phyloP scores from a whole-genome alignment of 768 basidiomycete species.

The Psilocybe azurescens region DNA sequence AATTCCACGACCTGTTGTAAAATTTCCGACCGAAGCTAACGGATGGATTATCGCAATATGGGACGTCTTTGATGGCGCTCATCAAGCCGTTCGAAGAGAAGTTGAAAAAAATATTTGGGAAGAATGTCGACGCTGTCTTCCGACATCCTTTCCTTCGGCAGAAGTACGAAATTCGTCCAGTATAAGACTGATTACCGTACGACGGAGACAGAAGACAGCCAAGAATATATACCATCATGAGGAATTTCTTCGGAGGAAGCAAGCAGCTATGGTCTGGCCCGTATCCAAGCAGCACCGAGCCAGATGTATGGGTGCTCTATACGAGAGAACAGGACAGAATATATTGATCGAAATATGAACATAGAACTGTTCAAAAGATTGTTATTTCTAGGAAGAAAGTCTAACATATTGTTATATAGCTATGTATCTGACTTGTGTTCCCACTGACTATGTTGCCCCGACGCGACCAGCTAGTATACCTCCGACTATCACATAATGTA shows the following conservation, averaged over 20 bases:
- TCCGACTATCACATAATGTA: too few relatives aligned
- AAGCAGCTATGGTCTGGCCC: neutral
- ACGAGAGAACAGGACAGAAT: neutral
- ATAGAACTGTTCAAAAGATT: neutral
- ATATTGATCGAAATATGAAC: neutral
- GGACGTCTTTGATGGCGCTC: neutral
- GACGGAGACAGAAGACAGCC: neutral
- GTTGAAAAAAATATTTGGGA: neutral
- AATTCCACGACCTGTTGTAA: neutral
- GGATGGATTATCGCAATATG: neutral
- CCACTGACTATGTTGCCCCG: too few relatives aligned
- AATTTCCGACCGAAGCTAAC: neutral
- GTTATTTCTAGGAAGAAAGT: neutral
- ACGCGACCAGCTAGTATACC: too few relatives aligned
- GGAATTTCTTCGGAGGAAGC: neutral
- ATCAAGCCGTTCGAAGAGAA: neutral
- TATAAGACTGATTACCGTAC: neutral
- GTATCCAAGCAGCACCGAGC: neutral
- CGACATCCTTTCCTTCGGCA: neutral
- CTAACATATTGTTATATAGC: too few relatives aligned
- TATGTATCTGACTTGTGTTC: too few relatives aligned
- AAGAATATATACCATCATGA: neutral
- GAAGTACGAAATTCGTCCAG: neutral
- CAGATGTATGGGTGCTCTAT: constrained; percentile 3
- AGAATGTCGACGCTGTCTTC: neutral